These are phyloP conservation scores for Parathielavia appendiculata DNA, from an alignment of 495 filamentous ascomycete species.

Conservation along the genomic window DNA sequence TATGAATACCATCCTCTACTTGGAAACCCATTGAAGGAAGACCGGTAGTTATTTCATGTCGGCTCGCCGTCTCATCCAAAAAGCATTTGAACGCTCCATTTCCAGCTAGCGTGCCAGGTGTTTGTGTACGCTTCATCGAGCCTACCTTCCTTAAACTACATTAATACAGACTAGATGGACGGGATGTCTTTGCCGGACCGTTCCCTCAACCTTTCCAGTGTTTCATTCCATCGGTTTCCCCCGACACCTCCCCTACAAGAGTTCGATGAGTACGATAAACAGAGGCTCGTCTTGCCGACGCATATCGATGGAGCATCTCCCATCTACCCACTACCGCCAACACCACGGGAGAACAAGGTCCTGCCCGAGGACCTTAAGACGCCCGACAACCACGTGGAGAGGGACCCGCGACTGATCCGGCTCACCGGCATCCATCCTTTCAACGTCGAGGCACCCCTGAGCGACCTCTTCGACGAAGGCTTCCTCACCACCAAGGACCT, in stretches of 20 bases:
- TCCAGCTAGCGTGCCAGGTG: not conserved
- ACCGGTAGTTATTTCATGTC: conserved; percentile 4
- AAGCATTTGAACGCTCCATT: not conserved
- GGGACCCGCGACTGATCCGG: conserved; percentile 81
- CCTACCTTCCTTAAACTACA: not conserved
- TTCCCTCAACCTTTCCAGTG: not conserved
- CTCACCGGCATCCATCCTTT: conserved; percentile 91
- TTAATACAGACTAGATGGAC: conserved; percentile 17
- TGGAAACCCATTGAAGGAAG: not conserved
- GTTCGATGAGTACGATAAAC: conserved; percentile 17
- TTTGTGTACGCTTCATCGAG: not conserved
- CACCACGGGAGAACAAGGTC: conserved; percentile 55
- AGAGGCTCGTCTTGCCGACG: not conserved
- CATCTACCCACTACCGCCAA: conserved; percentile 63
- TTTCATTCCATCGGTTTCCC: conserved; percentile 7
- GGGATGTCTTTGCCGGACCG: conserved; percentile 12
- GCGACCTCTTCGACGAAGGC: conserved; percentile 73
- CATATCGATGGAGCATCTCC: conserved; percentile 4
- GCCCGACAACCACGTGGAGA: conserved; percentile 78
- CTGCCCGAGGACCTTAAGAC: conserved; percentile 74
- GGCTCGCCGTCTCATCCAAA: not conserved
- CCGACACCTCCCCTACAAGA: conserved; percentile 12
- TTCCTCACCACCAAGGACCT: conserved; percentile 90
- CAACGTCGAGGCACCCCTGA: conserved; percentile 87
- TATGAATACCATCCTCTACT: not conserved